These are phyloP conservation scores for Podaxis carcinomalis DNA, from an alignment of 768 basidiomycete species.

Conservation along the genomic window DNA sequence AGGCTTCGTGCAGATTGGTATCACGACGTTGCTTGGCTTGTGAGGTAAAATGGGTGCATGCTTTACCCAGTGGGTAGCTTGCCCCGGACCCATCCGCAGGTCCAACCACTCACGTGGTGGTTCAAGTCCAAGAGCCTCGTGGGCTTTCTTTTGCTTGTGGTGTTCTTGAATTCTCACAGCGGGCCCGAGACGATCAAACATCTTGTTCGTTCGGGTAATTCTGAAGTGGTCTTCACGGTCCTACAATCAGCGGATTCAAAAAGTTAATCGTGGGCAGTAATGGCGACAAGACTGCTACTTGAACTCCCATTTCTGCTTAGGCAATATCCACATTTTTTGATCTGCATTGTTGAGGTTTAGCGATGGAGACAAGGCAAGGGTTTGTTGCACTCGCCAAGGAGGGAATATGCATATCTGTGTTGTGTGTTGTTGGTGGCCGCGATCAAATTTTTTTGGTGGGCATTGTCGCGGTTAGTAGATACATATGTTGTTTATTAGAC, in stretches of 20 bases:
- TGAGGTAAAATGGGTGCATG: too few relatives aligned
- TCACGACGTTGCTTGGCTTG: too few relatives aligned
- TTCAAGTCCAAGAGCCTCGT: too few relatives aligned
- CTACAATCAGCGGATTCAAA: constrained; percentile 31
- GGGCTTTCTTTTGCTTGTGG: constrained; percentile 32
- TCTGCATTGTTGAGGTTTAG: constrained; percentile 16
- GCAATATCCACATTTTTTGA: constrained; percentile 20
- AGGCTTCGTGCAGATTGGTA: too few relatives aligned
- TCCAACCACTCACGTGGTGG: too few relatives aligned
- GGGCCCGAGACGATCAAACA: constrained; percentile 22
- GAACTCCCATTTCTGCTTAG: constrained; percentile 21
- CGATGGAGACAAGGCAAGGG: neutral
- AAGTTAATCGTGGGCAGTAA: constrained; percentile 30
- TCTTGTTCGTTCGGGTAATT: constrained; percentile 26
- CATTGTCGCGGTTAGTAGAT: too few relatives aligned
- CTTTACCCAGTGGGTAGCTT: too few relatives aligned
- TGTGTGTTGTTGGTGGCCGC: neutral
- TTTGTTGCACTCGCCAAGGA: constrained; percentile 20
- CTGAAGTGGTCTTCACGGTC: constrained; percentile 34
- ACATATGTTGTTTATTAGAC: too few relatives aligned
- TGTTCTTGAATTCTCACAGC: constrained; percentile 22
- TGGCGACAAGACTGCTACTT: constrained; percentile 22
- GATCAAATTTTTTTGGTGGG: too few relatives aligned
- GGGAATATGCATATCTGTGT: constrained; percentile 21
- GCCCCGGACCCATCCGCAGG: too few relatives aligned